Evolutionary conservation across 768 basidiomycete species (phyloP).

Genomic region (Boletellus ananiceps): DNA sequence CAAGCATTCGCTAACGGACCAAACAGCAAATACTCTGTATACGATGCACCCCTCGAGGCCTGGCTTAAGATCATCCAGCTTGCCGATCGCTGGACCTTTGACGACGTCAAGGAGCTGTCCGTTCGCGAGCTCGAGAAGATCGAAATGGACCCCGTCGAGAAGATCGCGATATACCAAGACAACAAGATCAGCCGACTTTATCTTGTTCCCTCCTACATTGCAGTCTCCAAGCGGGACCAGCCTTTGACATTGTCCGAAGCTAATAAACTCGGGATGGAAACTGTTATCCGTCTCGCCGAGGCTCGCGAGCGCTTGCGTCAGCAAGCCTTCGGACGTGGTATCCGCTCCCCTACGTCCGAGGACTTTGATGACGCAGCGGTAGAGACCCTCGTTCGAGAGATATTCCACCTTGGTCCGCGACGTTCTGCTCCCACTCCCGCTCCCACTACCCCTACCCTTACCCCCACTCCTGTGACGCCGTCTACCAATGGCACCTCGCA

Average conservation of each 20-base stretch:
- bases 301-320: constrained; percentile 40
- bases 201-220: constrained; percentile 34
- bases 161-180: constrained; percentile 37
- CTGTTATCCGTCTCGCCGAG: constrained; percentile 33
- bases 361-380: constrained; percentile 30
- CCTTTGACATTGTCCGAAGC: constrained; percentile 38
- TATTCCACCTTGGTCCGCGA: constrained; percentile 26
- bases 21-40: constrained; percentile 34
- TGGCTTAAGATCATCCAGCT: constrained; percentile 41
- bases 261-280: constrained; percentile 38
- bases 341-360: constrained; percentile 29
- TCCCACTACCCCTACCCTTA: background rate
- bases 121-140: constrained; percentile 38
- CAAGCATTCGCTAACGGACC: background rate
- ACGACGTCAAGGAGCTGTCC: constrained; percentile 35
- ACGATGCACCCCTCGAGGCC: constrained; percentile 36
- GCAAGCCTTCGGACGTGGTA: constrained; percentile 28
- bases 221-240: constrained; percentile 35
- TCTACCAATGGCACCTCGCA: constrained; percentile 1
- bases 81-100: constrained; percentile 39
- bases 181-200: constrained; percentile 32
- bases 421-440: constrained; percentile 23
- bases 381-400: constrained; percentile 25
- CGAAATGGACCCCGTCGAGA: constrained; percentile 32
- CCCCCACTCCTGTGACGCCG: too few species aligned